Evolutionary conservation across 345 rosid species (phyloP).

Genomic region (Camelina hispida): DNA sequence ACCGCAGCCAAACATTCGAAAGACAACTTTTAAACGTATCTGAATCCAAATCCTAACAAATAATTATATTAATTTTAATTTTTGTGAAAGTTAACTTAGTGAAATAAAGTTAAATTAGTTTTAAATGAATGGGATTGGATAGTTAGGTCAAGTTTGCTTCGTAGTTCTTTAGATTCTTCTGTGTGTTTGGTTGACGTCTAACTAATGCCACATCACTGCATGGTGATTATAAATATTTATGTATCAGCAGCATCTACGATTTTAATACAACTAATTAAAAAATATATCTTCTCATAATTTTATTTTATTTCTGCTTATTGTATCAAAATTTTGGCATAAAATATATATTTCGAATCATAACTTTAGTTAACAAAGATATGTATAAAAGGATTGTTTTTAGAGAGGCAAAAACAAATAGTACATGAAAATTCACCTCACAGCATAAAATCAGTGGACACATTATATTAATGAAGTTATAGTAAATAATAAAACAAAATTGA

Average conservation of each 20-base stretch:
- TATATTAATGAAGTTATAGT: background rate
- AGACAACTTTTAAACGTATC: conserved; percentile 45
- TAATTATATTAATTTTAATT: background rate
- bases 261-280: conserved; percentile 2
- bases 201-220: conserved; percentile 41
- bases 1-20: conserved; percentile 46
- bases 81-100: background rate
- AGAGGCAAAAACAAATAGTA: too few relatives aligned
- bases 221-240: conserved; percentile 22
- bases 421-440: background rate
- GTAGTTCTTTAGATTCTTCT: conserved; percentile 41
- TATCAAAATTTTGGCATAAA: background rate
- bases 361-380: background rate
- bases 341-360: background rate
- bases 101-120: conserved; percentile 23
- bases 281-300: background rate
- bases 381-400: background rate
- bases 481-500: background rate
- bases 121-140: conserved; percentile 41
- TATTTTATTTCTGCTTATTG: too few relatives aligned
- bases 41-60: conserved; percentile 35
- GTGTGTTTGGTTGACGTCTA: conserved; percentile 37
- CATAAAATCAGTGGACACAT: background rate
- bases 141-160: conserved; percentile 49
- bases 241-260: conserved; percentile 19